These are phyloP conservation scores for Chlorokybus atmophyticus DNA, from an alignment of 139 green algal species.

Conservation along the genomic window DNA sequence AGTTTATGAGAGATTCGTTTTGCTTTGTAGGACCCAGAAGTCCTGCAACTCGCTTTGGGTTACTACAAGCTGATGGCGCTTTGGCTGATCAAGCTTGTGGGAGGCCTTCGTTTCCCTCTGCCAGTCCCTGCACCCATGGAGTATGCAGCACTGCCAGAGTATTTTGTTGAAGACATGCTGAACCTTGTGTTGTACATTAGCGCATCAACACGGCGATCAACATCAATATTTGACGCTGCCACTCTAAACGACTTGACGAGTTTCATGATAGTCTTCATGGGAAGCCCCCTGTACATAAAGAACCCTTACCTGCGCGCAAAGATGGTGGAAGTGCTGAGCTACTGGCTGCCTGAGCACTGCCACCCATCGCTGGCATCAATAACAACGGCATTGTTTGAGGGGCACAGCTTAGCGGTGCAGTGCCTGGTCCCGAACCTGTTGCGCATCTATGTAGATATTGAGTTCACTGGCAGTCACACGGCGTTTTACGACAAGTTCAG, in stretches of 20 bases:
- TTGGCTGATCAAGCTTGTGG: constrained; percentile 42
- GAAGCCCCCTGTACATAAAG: constrained; percentile 46
- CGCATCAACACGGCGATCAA: constrained; percentile 14
- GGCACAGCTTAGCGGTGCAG: constrained; percentile 58
- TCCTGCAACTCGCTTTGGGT: constrained; percentile 43
- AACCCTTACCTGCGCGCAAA: constrained; percentile 72
- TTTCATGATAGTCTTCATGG: constrained; percentile 54
- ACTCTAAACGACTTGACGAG: constrained; percentile 55
- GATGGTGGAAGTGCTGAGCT: constrained; percentile 64
- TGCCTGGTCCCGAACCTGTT: constrained; percentile 68
- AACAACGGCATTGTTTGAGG: constrained; percentile 53
- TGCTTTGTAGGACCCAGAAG: constrained; percentile 35
- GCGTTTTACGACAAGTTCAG: constrained; percentile 93
- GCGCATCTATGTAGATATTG: constrained; percentile 69
- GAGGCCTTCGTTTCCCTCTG: constrained; percentile 16
- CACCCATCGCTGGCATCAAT: not conserved
- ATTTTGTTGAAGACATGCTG: constrained; percentile 74
- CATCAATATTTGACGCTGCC: no score
- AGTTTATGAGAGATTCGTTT: no score
- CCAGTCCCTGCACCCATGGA: constrained; percentile 15
- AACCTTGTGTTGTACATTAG: constrained; percentile 49
- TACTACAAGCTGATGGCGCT: constrained; percentile 50
- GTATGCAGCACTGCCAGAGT: constrained; percentile 45
- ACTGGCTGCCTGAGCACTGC: constrained; percentile 26
- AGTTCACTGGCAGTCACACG: constrained; percentile 32